phyloP scores from a whole-genome alignment of 257 asterid genomes.

The Orobanche coerulescens region DNA sequence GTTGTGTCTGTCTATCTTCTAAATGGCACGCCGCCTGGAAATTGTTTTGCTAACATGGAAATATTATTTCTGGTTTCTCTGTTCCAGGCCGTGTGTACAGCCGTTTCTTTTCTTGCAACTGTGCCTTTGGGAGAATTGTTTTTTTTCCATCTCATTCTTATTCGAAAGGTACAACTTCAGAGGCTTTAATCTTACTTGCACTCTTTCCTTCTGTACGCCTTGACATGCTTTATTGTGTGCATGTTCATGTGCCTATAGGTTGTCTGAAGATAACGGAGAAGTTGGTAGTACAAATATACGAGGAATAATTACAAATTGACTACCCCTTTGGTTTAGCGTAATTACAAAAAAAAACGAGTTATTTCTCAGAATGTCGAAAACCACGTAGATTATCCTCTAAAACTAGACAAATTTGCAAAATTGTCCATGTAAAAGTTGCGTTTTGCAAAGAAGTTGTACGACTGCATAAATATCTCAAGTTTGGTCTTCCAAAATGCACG shows the following conservation, averaged over 20 bases:
- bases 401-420: too few species aligned
- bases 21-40: neutral
- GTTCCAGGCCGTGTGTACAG: conserved; percentile 80
- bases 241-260: neutral
- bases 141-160: conserved; percentile 89
- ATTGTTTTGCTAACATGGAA: neutral
- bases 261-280: neutral
- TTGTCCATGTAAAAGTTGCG: too few species aligned
- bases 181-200: neutral
- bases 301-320: neutral
- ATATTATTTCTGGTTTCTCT: conserved; percentile 13
- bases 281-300: neutral
- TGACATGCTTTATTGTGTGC: neutral
- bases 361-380: neutral
- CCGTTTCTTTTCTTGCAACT: conserved; percentile 73
- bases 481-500: too few species aligned
- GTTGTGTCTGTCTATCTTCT: neutral
- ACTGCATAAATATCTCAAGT: too few species aligned
- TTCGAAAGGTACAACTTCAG: conserved; percentile 59
- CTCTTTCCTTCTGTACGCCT: neutral
- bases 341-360: neutral
- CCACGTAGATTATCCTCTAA: too few species aligned
- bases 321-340: neutral
- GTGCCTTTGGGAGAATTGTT: conserved; percentile 87
- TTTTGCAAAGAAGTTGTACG: too few species aligned